Conservation (phyloP, 2,329 filamentous ascomycete species). For the Venturia pyrina region DNA sequence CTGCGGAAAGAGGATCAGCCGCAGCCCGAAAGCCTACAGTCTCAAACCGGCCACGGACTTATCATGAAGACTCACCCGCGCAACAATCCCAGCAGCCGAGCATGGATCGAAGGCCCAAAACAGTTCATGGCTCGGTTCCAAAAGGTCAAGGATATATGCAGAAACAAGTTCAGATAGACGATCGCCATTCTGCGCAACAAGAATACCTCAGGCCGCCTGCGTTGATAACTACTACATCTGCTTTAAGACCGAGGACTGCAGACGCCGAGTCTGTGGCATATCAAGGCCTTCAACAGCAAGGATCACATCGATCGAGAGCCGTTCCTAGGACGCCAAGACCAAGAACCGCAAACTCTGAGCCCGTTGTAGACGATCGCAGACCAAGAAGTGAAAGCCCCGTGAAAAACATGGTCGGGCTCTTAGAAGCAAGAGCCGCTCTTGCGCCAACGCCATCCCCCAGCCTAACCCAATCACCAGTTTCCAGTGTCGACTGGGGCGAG, state of each 20-base stretch:
- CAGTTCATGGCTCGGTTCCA: background rate
- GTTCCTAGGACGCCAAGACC: background rate
- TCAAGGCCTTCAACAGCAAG: background rate
- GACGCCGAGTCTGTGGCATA: background rate
- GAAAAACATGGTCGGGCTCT: slow-evolving; percentile 5
- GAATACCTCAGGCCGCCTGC: background rate
- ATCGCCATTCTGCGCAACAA: background rate
- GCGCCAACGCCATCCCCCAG: background rate
- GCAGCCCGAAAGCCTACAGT: background rate
- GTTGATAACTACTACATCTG: background rate
- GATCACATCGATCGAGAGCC: background rate
- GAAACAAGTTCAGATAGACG: background rate
- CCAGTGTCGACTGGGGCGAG: slow-evolving; percentile 19
- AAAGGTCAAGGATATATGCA: background rate
- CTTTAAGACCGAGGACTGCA: background rate
- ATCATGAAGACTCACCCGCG: background rate
- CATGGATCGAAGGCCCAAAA: background rate
- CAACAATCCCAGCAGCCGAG: background rate
- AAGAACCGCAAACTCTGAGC: background rate
- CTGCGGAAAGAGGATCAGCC: background rate
- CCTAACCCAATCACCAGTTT: background rate
- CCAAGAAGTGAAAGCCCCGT: slow-evolving; percentile 7
- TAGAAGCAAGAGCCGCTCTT: background rate
- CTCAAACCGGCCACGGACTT: background rate
- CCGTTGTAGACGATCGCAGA: background rate